Percentiles rank a stretch among this genome's conserved stretches.
phyloP scores from a whole-genome alignment of 148 eudicot genomes.

The Fallopia convolvulus region DNA sequence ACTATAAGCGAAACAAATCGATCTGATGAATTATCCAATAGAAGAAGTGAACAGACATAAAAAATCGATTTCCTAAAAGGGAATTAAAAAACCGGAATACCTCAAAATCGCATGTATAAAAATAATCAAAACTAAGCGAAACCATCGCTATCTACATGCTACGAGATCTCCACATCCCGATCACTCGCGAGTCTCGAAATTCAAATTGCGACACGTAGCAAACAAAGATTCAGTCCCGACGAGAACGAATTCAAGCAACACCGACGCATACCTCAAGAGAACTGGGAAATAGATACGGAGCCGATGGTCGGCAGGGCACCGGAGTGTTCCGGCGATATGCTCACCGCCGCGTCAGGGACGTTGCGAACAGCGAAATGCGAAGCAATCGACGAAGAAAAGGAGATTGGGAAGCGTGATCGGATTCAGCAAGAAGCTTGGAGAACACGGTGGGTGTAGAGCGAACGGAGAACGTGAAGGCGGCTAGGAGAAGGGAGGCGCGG shows the following conservation, averaged over 20 bases:
- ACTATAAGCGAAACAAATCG: not conserved
- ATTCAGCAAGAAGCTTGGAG: not conserved
- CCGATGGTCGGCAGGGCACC: not conserved
- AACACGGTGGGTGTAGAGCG: not conserved
- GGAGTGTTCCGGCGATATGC: not conserved
- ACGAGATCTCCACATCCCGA: not conserved
- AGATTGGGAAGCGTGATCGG: not conserved
- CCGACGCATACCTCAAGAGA: not conserved
- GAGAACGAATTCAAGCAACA: slow-evolving; percentile 3
- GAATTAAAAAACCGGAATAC: not conserved
- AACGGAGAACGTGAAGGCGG: not conserved
- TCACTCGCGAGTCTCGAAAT: not conserved
- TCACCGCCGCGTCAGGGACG: not conserved
- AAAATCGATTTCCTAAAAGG: not conserved
- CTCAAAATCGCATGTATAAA: slow-evolving; percentile 7
- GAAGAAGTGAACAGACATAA: not conserved
- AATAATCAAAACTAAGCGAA: not conserved
- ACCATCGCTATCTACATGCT: not conserved
- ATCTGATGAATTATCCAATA: not conserved
- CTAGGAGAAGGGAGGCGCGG: not conserved
- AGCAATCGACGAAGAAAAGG: not conserved
- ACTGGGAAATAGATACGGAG: slow-evolving; percentile 8
- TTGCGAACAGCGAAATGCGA: not conserved
- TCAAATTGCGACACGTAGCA: not conserved
- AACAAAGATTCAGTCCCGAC: not conserved